These are phyloP conservation scores for Linderina pennispora DNA, from an alignment of 192 early-diverging fungal genomes.

Conservation along the genomic window DNA sequence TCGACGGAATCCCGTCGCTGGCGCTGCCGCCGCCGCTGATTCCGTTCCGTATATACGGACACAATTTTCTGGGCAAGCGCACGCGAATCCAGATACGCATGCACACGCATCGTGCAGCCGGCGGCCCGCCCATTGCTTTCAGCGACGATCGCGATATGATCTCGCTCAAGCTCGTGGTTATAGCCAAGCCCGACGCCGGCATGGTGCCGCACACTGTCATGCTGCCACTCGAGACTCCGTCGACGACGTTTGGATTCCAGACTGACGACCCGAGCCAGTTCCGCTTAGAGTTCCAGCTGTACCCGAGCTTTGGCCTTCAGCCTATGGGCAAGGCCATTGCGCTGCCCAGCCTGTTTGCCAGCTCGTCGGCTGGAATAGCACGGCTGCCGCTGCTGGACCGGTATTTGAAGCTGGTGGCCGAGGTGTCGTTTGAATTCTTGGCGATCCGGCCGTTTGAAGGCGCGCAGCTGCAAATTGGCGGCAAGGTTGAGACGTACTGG, in stretches of 20 bases:
- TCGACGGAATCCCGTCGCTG: slow-evolving; percentile 89
- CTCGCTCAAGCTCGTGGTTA: slow-evolving; percentile 81
- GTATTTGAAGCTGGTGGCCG: slow-evolving; percentile 87
- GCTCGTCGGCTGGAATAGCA: slow-evolving; percentile 21
- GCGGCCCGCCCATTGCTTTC: slow-evolving; percentile 26
- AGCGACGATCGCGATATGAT: slow-evolving; percentile 36
- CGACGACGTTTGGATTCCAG: slow-evolving; percentile 75
- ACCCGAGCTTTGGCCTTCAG: slow-evolving; percentile 95
- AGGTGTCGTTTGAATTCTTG: slow-evolving; percentile 75
- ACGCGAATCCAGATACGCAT: slow-evolving; percentile 72
- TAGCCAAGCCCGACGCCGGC: slow-evolving; percentile 81
- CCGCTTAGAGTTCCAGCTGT: slow-evolving; percentile 90
- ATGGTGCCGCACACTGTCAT: slow-evolving; percentile 88
- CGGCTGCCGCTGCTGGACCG: slow-evolving; percentile 80
- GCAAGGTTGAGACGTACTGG: slow-evolving; percentile 98
- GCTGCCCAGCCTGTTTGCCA: slow-evolving; percentile 61
- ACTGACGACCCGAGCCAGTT: slow-evolving; percentile 70
- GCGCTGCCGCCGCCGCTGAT: slow-evolving; percentile 96
- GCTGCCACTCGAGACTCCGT: slow-evolving; percentile 71
- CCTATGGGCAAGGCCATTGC: slow-evolving; percentile 83
- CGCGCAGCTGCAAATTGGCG: slow-evolving; percentile 86
- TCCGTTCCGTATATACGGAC: slow-evolving; percentile 96
- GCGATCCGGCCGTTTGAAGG: slow-evolving; percentile 86
- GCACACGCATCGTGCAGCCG: slow-evolving; percentile 47
- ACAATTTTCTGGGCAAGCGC: slow-evolving; percentile 92